Base-by-base conservation (phyloP, 768 basidiomycete species). In the Macrolepiota fuliginosa region DNA sequence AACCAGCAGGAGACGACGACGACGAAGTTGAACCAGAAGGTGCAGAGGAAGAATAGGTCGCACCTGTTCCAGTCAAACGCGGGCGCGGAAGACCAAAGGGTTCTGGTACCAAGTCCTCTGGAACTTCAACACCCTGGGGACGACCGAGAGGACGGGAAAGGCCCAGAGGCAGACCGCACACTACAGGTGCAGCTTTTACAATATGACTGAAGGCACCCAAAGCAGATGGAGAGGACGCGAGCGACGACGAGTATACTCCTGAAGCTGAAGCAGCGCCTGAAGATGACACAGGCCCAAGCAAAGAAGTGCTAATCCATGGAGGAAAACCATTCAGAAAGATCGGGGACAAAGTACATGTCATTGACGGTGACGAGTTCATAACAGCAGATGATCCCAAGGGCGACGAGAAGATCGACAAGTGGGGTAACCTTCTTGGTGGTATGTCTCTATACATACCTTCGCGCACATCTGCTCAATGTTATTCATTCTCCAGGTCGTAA, bases 361-460 rank as follows among this genome's bases (percentile, higher is more conserved):
- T 97, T 54, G 91, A 93, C 37, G 90, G 90, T 49, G 96, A 98
- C 71, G 96, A 98, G 75, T 88, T 94, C 64, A 76, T 90, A 52
- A 89, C 94, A 5, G 86, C 87, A 1, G 84, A 93, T 51, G 91
- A 98, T 69, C 81, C 85, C 56, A 92, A 88, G 65, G 97, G 96
- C 4, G 89, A 98, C 73, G 83, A 87, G 62, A 99, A 99, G 78
- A 91, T 99, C 24, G 96, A 98, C 70, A 77, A 77, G 63, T 81
- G 87, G 63, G 97, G 96, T 13, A 88, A 88, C 65, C 72, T 98
- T 27, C 82, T 93, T 6, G 96, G 89, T 62, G 94, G 95, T 94
- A 69, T 66, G 86, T 74, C 13, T 29, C 19, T 53, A 49, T 62
- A 22, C 67, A 22, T 58, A 1, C 58, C 39, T 57, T 6, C 29